Percentiles rank a stretch among this genome's conserved stretches.
phyloP scores from a whole-genome alignment of 139 green algal species.

The Astrephomene gubernaculifera region DNA sequence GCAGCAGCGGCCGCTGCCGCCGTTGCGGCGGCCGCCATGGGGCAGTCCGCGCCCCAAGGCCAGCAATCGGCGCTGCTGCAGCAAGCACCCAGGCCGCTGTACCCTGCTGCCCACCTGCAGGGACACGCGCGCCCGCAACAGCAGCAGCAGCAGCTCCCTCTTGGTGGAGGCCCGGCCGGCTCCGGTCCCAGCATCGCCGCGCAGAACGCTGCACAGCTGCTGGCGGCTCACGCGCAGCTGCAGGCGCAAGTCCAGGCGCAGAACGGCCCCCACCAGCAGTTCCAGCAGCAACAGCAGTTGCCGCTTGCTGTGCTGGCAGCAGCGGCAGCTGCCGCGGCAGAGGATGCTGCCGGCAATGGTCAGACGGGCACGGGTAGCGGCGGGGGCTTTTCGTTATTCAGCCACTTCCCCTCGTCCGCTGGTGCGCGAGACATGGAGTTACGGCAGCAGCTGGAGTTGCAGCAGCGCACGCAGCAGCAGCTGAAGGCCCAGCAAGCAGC shows the following conservation, averaged over 20 bases:
- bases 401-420: background rate
- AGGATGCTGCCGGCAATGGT: background rate
- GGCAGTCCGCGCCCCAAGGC: no score
- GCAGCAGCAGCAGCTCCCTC: background rate
- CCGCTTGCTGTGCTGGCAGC: slow-evolving; percentile 29
- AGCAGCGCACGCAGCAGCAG: slow-evolving; percentile 33
- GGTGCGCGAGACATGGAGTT: background rate
- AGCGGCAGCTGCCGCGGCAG: background rate
- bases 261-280: slow-evolving; percentile 11
- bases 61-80: background rate
- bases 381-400: slow-evolving; percentile 30
- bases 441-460: slow-evolving; percentile 33
- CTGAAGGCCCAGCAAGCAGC: slow-evolving; percentile 29
- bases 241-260: slow-evolving; percentile 12
- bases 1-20: background rate
- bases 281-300: slow-evolving; percentile 23
- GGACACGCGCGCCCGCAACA: background rate
- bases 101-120: background rate
- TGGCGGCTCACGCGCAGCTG: slow-evolving; percentile 18
- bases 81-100: background rate
- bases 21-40: no score
- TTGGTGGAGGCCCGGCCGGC: background rate
- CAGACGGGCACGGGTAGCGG: background rate
- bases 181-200: background rate
- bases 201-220: slow-evolving; percentile 37